Evolutionary conservation across 768 basidiomycete species (phyloP).

Genomic region (Amanita inopinata): DNA sequence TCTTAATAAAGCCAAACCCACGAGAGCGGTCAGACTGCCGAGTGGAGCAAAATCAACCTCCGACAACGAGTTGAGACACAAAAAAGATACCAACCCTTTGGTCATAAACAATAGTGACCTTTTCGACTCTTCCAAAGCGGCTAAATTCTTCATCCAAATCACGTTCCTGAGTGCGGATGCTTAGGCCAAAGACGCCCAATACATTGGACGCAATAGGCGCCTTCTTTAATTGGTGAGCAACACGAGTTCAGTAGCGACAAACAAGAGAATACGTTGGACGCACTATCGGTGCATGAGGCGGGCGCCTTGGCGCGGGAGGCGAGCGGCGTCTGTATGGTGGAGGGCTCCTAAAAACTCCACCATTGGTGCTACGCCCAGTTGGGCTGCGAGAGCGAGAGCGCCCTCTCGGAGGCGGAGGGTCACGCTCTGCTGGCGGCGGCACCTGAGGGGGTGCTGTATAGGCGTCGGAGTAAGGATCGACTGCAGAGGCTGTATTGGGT

Average conservation of each 20-base stretch:
- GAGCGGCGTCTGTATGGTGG: slow-evolving; percentile 42
- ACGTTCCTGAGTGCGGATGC: slow-evolving; percentile 87
- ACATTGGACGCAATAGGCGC: slow-evolving; percentile 83
- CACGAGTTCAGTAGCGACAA: slow-evolving; percentile 11
- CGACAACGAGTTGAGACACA: too few relatives aligned
- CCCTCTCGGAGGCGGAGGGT: slow-evolving; percentile 45
- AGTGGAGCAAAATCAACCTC: too few relatives aligned
- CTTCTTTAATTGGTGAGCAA: slow-evolving; percentile 43
- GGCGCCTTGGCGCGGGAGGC: slow-evolving; percentile 51
- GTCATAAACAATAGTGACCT: slow-evolving; percentile 95
- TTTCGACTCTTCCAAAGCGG: slow-evolving; percentile 83
- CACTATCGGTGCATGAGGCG: slow-evolving; percentile 68
- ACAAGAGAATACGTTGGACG: slow-evolving; percentile 22
- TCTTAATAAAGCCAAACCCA: slow-evolving; percentile 96
- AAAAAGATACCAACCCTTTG: slow-evolving; percentile 61
- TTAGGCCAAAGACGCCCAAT: slow-evolving; percentile 96
- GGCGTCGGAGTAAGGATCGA: slow-evolving; percentile 78
- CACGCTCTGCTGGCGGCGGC: slow-evolving; percentile 43
- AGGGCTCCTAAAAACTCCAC: slow-evolving; percentile 50
- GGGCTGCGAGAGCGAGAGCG: slow-evolving; percentile 74
- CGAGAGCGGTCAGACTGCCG: slow-evolving; percentile 86
- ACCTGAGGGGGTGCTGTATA: slow-evolving; percentile 58
- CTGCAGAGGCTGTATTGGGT: slow-evolving; percentile 38
- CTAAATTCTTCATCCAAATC: slow-evolving; percentile 93
- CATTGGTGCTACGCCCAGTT: slow-evolving; percentile 33